A percentile compares a stretch with the other conserved stretches of the same genome.
phyloP scores from a whole-genome alignment of 306 rosid species.

The Malus fusca region DNA sequence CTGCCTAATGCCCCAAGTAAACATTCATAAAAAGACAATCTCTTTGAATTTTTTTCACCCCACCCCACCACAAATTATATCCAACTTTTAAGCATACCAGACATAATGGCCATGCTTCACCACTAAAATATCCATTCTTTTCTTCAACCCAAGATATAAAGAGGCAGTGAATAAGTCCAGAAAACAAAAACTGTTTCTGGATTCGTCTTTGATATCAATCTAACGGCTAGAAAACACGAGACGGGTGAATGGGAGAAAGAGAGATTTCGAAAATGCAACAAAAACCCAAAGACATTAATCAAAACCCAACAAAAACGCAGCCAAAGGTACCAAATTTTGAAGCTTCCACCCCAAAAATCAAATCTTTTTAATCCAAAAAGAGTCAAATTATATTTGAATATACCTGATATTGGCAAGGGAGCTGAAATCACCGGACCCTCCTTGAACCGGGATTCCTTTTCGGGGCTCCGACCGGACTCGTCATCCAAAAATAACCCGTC shows the following conservation, averaged over 20 bases:
- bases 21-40: neutral
- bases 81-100: neutral
- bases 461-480: slow-evolving; percentile 45
- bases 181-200: too few relatives aligned
- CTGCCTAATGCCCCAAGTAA: neutral
- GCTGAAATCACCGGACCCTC: slow-evolving; percentile 32
- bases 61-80: neutral
- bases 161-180: too few relatives aligned
- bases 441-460: slow-evolving; percentile 33
- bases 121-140: neutral
- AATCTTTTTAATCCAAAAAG: neutral
- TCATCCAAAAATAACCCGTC: slow-evolving; percentile 83
- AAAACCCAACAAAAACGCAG: neutral
- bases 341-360: neutral
- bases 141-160: neutral
- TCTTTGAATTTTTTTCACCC: neutral
- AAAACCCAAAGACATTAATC: neutral
- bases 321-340: neutral
- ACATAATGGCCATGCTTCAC: neutral
- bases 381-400: neutral
- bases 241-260: too few relatives aligned
- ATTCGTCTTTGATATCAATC: neutral
- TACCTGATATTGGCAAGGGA: slow-evolving; percentile 74
- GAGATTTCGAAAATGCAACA: neutral
- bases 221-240: neutral